A percentile compares a stretch with the other conserved stretches of the same genome.
phyloP scores from a whole-genome alignment of 257 asterid genomes.

The Apocynum venetum region DNA sequence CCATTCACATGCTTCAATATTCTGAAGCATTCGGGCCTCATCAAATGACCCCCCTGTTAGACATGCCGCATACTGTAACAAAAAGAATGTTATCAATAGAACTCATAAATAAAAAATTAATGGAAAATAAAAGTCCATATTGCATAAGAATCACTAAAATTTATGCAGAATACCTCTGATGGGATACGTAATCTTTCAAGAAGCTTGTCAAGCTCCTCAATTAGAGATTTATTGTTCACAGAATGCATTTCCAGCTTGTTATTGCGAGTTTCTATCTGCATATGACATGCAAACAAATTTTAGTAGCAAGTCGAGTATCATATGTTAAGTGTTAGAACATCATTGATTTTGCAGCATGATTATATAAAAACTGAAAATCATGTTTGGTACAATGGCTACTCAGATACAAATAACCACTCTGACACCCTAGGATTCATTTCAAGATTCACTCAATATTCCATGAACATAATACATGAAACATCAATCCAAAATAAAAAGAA shows the following conservation, averaged over 20 bases:
- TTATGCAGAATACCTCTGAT: slow-evolving; percentile 54
- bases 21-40: slow-evolving; percentile 83
- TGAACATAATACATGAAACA: neutral
- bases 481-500: neutral
- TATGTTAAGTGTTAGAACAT: neutral
- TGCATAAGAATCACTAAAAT: neutral
- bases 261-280: slow-evolving; percentile 91
- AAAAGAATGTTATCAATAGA: slow-evolving; percentile 13
- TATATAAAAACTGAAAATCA: neutral
- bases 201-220: slow-evolving; percentile 94
- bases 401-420: neutral
- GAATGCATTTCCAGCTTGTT: slow-evolving; percentile 99
- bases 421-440: neutral
- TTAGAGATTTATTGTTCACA: slow-evolving; percentile 73
- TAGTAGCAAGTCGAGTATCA: neutral
- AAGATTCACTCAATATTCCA: neutral
- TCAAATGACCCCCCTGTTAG: slow-evolving; percentile 83
- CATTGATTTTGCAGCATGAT: neutral
- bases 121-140: neutral
- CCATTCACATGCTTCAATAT: slow-evolving; percentile 96
- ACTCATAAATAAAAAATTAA: slow-evolving; percentile 13
- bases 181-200: slow-evolving; percentile 77
- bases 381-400: neutral
- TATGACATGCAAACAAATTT: slow-evolving; percentile 16
- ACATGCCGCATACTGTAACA: slow-evolving; percentile 65